Conservation (phyloP, 208 protist genomes). For the Blechomonas ayalai region DNA sequence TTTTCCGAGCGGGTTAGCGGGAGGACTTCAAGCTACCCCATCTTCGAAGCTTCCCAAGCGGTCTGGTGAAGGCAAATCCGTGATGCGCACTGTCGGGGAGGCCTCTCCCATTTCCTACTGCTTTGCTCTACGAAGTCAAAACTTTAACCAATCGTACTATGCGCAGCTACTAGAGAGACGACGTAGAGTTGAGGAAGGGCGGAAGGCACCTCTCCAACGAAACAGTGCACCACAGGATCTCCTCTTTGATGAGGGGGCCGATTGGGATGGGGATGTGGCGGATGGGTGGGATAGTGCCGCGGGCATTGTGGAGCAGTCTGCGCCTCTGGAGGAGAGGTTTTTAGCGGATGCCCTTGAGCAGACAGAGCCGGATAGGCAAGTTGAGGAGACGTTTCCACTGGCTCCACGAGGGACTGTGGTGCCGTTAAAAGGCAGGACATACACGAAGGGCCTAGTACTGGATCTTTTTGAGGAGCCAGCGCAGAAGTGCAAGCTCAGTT, state of each 20-base stretch:
- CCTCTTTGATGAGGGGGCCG: slow-evolving; percentile 1
- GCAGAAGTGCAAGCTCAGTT: slow-evolving; percentile 18
- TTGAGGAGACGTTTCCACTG: slow-evolving; percentile 15
- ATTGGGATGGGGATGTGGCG: slow-evolving; percentile 1
- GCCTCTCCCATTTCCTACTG: slow-evolving; percentile 19
- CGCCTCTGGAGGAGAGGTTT: too few relatives aligned
- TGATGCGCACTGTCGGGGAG: background rate
- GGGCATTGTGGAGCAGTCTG: too few relatives aligned
- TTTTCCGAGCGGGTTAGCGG: background rate
- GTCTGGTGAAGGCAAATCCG: background rate
- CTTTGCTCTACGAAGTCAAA: slow-evolving; percentile 73
- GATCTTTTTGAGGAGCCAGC: slow-evolving; percentile 63
- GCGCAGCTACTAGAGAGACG: slow-evolving; percentile 4
- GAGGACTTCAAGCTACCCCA: background rate
- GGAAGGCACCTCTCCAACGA: background rate
- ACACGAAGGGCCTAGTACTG: slow-evolving; percentile 45
- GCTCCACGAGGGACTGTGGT: slow-evolving; percentile 16
- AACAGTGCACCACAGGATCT: background rate
- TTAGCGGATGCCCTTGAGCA: too few relatives aligned
- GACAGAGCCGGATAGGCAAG: too few relatives aligned
- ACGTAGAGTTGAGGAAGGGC: slow-evolving; percentile 1
- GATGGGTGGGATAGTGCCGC: background rate
- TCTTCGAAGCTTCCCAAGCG: background rate
- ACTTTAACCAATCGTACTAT: slow-evolving; percentile 67
- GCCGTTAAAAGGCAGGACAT: slow-evolving; percentile 28